Evolutionary conservation across 2,329 filamentous ascomycete genomes (phyloP), one percentile per base, ranked within the genome.

Genomic region (Seiridium unicorne): DNA sequence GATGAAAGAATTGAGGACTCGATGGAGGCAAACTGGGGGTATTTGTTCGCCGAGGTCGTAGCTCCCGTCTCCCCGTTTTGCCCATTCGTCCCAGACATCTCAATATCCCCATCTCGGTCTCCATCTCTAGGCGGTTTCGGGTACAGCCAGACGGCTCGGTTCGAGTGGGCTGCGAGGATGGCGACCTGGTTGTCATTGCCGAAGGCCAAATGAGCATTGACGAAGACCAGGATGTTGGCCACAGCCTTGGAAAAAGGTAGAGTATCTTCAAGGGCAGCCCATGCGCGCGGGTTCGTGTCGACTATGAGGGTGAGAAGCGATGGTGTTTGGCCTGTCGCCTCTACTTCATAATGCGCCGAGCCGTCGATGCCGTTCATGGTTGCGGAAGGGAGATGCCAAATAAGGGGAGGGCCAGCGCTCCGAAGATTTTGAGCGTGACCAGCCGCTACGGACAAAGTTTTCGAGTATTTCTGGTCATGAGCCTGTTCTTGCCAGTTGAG

Each of bases 271-370:
- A 98, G 85, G 62, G 91, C 83, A 5, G 91, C 88, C 95, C 95
- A 97, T 68, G 95, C 93, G 68, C 93, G 90, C 2, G 95, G 95
- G 73, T 99, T 99, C 34, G 94, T 97, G 79, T 99, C 95, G 78
- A 99, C 85, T 70, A 99, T 84, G 69, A 99, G 89, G 66, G 92
- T 90, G 57, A 97, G 87, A 42, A 99, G 88, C 11, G 94, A 96
- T 0, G 95, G 92, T 4, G 84, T 79, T 63, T 86, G 84, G 59
- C 81, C 83, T 56, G 76, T 63, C 47, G 77, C 78, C 68, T 81
- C 78, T 59, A 79, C 75, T 74, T 85, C 81, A 74, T 86, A 86
- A 75, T 87, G 84, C 61, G 84, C 81, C 57, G 84, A 86, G 67
- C 81, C 81, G 72, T 87, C 84, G 74, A 82, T 79, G 63, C 73